Base-by-base conservation (phyloP, 2,329 filamentous ascomycete genomes). In the Colletotrichum falcatum region DNA sequence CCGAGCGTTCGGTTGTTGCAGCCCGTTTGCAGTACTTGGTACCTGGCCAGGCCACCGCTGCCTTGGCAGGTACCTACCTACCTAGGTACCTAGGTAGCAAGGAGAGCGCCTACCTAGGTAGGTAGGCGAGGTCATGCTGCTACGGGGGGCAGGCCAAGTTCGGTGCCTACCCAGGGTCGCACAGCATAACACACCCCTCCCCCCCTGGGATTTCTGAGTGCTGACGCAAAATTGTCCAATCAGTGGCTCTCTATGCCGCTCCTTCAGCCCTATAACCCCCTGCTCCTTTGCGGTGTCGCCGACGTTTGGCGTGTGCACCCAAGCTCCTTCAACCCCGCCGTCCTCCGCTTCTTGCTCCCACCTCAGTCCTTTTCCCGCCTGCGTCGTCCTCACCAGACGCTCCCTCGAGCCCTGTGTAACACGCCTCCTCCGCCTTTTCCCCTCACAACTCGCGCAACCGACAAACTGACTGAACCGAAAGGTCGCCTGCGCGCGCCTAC, bases 291-390 rank as follows among this genome's bases (percentile, higher is more conserved):
- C 66, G 66, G 66, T 48, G 62, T 66, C 66, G 54, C 66, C 66
- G 66, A 70, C 54, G 66, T 62, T 66, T 70, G 66, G 66, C 66
- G 60, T n/a, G 30, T 61, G 62, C 62, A 56, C 44, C 65, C 51
- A 58, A 51, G 60, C 65, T 58, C 33, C 42, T 39, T 20, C 33
- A 11, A 42, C n/a, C 44, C 49, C 62, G 54, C 44, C 54, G 12
- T 30, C 26, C 42, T 68, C 65, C 65, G 53, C 53, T 51, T 60
- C 56, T 60, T 60, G 55, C 55, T 44, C 39, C 18, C 12, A 23
- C 33, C 7, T 60, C 28, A 33, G 39, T 48, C 30, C 30, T 26
- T 61, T 61, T 48, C 58, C 14, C 58, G 42, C 44, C 58, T 49
- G 42, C 58, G 23, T 61, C 42, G 26, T 28, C 58, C 42, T 35